Base-by-base conservation (phyloP, 176 grass and related monocot species). In the Oryza glaberrima region DNA sequence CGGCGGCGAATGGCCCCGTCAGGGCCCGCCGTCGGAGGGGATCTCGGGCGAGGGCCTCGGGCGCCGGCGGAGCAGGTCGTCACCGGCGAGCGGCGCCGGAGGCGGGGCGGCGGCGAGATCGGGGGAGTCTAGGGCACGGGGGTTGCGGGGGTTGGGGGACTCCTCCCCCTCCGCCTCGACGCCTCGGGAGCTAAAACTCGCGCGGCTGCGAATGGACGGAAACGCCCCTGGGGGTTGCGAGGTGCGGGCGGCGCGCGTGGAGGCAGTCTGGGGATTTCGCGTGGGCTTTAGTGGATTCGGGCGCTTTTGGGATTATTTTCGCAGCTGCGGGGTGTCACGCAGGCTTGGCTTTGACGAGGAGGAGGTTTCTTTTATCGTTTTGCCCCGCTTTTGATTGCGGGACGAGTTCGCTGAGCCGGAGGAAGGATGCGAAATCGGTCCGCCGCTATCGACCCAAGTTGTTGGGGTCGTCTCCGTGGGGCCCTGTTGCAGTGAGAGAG, bases 151-250 rank as follows among this genome's bases (percentile, higher is more conserved):
- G 48, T 20, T 45, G 60, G 71, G 82, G 32, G 10, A 36, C 7
- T n/a, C 41, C 48, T 58, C 28, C 34, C 49, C 51, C 51, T 77
- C 60, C 11, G 52, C 75, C 26, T 61, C 75, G 82, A 65, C 43
- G 30, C 30, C 72, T 20, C 30, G 61, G 82, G 60, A 44, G 82
- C 73, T 84, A 84, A 84, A 84, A 77, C 82, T 76, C 82, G 73
- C 65, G 15, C 35, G 22, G 15, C 1, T 19, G 45, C 47, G 82
- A 40, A 77, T 30, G 6, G 73, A 84, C 82, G 64, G 32, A 3
- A 40, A 11, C 30, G 3, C 82, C 82, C 82, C 73, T 77, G 47
- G 64, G 2, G 1, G 5, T 10, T 5, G 72, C 9, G 34, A 3
- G 3, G 4, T 1, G 64, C 7, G 34, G n/a, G 64, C 0, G 0